Base-by-base conservation (phyloP, 441 rosid species). In the Jatropha podagrica region DNA sequence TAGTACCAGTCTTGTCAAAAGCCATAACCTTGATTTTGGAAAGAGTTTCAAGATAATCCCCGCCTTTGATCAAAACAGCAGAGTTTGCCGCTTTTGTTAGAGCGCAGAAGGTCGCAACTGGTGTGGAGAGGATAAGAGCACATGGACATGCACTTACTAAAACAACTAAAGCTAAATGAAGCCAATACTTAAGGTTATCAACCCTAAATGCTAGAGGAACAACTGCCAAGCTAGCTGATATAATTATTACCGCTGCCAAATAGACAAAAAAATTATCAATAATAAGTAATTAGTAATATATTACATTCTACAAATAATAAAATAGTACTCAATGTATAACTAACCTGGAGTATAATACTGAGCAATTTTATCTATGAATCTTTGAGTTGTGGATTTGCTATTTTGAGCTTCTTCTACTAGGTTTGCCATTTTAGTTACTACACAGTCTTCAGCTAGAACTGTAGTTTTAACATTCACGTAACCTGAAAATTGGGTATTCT, bases 381-480 rank as follows among this genome's bases (percentile, higher is more conserved):
- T 90, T 76, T 93, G 96, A 20, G 92, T 85, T 74, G 69, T 85
- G 2, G 98, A 81, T 85, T 89, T 90, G 85, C 86, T 84, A 81
- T 86, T 95, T 60, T 95, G 98, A 75, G 99, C 99, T 81, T 92
- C 97, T 85, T 93, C 99, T n/a, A 95, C 99, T 2, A 95, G 94
- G 78, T 87, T 91, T 52, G 91, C 84, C 98, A 95, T 88, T 83
- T 90, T 91, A 1, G 98, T 92, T 62, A 95, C 97, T 23, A 87
- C 87, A 69, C 95, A 93, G 63, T 93, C 98, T 79, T 90, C 90
- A 27, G 99, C 95, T 48, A 93, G 58, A 60, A 91, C 90, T 48
- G 95, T 86, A 61, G 98, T 93, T 78, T 84, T 91, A 27, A 95
- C 86, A 61, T 83, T 85, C n/a, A 95, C 80, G 65, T 93, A 93